These are phyloP conservation scores for Exophiala alcalophila DNA, from an alignment of 2,329 filamentous ascomycete genomes.

Conservation along the genomic window DNA sequence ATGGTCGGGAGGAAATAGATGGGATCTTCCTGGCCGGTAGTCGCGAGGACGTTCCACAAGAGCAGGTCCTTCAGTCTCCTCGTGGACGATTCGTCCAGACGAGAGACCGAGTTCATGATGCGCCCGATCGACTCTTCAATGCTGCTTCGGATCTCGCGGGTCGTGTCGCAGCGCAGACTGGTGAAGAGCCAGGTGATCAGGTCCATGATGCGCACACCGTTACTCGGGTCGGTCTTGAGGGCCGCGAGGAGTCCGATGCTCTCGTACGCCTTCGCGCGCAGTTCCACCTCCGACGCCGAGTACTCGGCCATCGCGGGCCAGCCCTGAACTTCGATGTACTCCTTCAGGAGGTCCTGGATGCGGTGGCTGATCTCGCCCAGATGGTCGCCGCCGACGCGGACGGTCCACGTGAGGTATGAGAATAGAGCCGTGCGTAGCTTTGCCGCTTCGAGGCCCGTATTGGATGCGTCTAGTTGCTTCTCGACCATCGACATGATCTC, in stretches of 20 bases:
- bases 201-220: constrained; percentile 48
- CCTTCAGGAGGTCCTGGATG: constrained; percentile 63
- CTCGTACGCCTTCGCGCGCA: constrained; percentile 83
- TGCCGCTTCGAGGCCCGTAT: constrained; percentile 66
- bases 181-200: constrained; percentile 75
- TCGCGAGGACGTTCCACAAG: constrained; percentile 63
- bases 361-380: constrained; percentile 62
- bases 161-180: constrained; percentile 74
- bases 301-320: constrained; percentile 67
- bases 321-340: constrained; percentile 75
- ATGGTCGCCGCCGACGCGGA: constrained; percentile 62
- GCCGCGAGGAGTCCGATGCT: constrained; percentile 79
- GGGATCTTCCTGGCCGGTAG: constrained; percentile 39
- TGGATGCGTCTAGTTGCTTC: constrained; percentile 55
- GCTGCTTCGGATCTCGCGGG: constrained; percentile 72
- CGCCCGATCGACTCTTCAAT: constrained; percentile 86
- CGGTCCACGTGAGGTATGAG: constrained; percentile 81
- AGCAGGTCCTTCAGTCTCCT: constrained; percentile 56
- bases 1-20: constrained; percentile 47
- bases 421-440: constrained; percentile 83
- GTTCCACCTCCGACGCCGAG: constrained; percentile 58
- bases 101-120: constrained; percentile 57
- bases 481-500: constrained; percentile 68
- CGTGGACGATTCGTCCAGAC: constrained; percentile 42
- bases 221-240: constrained; percentile 54